phyloP scores from a whole-genome alignment of 2,329 filamentous ascomycete genomes.

The Penicillium sp. region DNA sequence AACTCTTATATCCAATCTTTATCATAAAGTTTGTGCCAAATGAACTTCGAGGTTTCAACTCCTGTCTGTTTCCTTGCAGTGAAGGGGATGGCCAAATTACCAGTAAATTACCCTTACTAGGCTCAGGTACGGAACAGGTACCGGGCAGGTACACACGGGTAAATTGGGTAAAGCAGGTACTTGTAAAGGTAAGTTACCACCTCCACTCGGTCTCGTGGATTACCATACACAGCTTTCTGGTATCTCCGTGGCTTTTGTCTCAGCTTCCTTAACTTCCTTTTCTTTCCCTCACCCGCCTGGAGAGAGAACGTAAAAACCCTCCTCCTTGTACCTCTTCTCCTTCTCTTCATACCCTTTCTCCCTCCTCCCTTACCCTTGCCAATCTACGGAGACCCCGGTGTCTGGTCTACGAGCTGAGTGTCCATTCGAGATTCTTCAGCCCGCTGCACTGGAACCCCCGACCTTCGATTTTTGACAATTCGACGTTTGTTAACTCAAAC shows the following conservation, averaged over 20 bases:
- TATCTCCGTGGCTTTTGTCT: constrained; percentile 32
- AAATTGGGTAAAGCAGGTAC: neutral
- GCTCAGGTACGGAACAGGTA: neutral
- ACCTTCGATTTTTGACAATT: constrained; percentile 29
- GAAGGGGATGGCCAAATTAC: neutral
- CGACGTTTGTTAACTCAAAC: constrained; percentile 46
- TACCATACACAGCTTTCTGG: constrained; percentile 27
- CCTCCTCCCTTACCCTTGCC: constrained; percentile 34
- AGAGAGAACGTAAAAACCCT: constrained; percentile 41
- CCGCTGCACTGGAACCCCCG: constrained; percentile 36
- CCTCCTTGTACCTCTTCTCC: constrained; percentile 36
- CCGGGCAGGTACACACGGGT: neutral
- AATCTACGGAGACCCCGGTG: constrained; percentile 44
- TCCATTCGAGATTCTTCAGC: constrained; percentile 29
- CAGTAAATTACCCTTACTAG: neutral
- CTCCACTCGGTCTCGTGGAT: constrained; percentile 22
- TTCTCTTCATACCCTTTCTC: constrained; percentile 33
- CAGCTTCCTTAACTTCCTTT: constrained; percentile 29
- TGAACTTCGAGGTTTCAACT: constrained; percentile 9
- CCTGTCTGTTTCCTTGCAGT: constrained; percentile 11
- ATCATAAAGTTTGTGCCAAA: neutral
- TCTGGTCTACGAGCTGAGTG: constrained; percentile 36
- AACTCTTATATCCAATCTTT: neutral
- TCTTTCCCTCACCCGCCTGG: constrained; percentile 44
- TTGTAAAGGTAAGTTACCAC: constrained; percentile 9